Evolutionary conservation across 2,329 filamentous ascomycete genomes (phyloP), one percentile per base, ranked within the genome.

Genomic region (Penicillium sp.): DNA sequence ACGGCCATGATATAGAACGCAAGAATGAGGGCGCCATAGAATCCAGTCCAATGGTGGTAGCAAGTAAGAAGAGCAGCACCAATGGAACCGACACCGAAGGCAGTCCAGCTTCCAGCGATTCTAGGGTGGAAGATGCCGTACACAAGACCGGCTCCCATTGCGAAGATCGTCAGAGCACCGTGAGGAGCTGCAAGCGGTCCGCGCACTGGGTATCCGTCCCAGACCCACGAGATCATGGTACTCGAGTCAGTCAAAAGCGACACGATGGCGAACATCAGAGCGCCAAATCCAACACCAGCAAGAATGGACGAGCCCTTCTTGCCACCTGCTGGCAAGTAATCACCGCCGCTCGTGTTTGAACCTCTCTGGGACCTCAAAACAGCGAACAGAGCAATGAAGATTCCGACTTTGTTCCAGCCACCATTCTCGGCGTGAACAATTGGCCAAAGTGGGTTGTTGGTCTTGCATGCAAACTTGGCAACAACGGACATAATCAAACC

Each of bases 221-320:
- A 99, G 3, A 91, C 91, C 94, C 94, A 99, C 17, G 93, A 83
- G 57, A 97, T 97, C 92, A 99, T 97, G 53, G 94, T 99, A 79
- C 94, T 97, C 0, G 93, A 96, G 73, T 99, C 94, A 0, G 94
- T 97, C 12, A 99, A 83, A 10, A 99, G 81, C 1, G 93, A 97
- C 73, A 97, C 94, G 70, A 97, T 82, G 6, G 85, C 90, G 69
- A 99, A 99, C 70, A 97, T 83, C 8, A 97, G 76, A 31, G 92
- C 93, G 25, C 86, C 92, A 55, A 97, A 76, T 58, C 94, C 91
- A 49, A 94, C 76, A 10, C 87, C 89, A 31, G 91, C 86, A 43
- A 96, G 80, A 7, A 88, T 64, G 0, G 87, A 82, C 17, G 90
- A 93, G 1, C 89, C 86, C 57, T 85, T 83, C 59, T 80, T 81